Conservation (phyloP, 2,329 filamentous ascomycete genomes). For the Aspergillus sp. region DNA sequence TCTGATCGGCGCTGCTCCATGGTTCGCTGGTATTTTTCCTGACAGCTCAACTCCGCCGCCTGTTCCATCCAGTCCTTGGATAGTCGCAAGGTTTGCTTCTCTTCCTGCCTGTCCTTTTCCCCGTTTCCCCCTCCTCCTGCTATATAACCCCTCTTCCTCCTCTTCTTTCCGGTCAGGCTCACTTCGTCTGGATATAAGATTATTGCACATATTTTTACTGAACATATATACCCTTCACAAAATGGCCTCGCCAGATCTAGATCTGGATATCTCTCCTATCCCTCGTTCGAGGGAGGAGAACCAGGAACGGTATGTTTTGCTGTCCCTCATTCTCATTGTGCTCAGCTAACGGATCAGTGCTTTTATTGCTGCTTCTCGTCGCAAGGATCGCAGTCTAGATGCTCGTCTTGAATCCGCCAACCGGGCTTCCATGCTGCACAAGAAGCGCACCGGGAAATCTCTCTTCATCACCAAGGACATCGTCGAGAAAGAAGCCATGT, state of each 20-base stretch:
- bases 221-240: neutral
- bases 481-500: conserved; percentile 90
- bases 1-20: too few species aligned
- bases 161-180: neutral
- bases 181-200: neutral
- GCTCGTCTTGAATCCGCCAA: conserved; percentile 82
- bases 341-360: conserved; percentile 51
- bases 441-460: conserved; percentile 75
- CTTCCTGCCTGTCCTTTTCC: neutral
- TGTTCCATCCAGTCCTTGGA: neutral
- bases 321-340: neutral
- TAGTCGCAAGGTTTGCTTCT: neutral
- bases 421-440: conserved; percentile 86
- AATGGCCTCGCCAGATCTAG: conserved; percentile 20
- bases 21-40: too few species aligned
- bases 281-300: conserved; percentile 41
- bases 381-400: conserved; percentile 81
- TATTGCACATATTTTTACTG: too few species aligned
- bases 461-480: conserved; percentile 81
- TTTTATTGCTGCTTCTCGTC: conserved; percentile 84
- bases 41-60: too few species aligned
- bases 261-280: conserved; percentile 27
- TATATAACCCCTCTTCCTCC: neutral
- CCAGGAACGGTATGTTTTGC: conserved; percentile 36
- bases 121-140: neutral